Base-by-base conservation (phyloP, 768 basidiomycete species). In the Termitomyces titanicus region DNA sequence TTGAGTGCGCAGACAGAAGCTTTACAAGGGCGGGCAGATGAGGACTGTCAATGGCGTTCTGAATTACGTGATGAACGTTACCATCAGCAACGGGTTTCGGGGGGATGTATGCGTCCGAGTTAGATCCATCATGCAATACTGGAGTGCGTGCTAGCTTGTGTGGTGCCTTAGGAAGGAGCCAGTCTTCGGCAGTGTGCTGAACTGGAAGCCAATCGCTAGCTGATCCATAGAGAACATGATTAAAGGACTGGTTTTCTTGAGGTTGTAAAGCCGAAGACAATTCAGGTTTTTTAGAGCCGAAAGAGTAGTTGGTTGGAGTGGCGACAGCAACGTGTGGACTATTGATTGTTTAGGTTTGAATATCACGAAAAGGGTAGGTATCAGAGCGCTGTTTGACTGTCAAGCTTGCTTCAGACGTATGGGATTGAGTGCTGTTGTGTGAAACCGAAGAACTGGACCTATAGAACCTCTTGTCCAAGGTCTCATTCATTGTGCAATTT, bases 21-120 rank as follows among this genome's bases (percentile, higher is more conserved):
- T 99, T 99, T 77, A 96, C 94, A 15, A 81, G 97, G 37, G 92
- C 92, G 17, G 95, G 96, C n/a, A n/a, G n/a, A n/a, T n/a, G n/a
- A n/a, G n/a, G n/a, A n/a, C n/a, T n/a, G n/a, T n/a, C n/a, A n/a
- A n/a, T n/a, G n/a, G n/a, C n/a, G n/a, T n/a, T n/a, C n/a, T n/a
- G n/a, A n/a, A n/a, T n/a, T n/a, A n/a, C n/a, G n/a, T n/a, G n/a
- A n/a, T n/a, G 56, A 27, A n/a, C 48, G 39, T 55, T 49, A 46
- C 40, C 37, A 20, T 57, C 39, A 47, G 5, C 25, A 29, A 31
- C 22, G 12, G 48, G 17, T 38, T 12, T 18, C 6, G 10, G 38
- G 48, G 48, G 11, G 27, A 15, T 22, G 31, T 47, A 18, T 46
- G 43, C 5, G 22, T 39, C 40, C 37, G 54, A 51, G n/a, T n/a